Conservation (phyloP, 2,329 filamentous ascomycete genomes). For the Graphilbum ipis-grandicollis region DNA sequence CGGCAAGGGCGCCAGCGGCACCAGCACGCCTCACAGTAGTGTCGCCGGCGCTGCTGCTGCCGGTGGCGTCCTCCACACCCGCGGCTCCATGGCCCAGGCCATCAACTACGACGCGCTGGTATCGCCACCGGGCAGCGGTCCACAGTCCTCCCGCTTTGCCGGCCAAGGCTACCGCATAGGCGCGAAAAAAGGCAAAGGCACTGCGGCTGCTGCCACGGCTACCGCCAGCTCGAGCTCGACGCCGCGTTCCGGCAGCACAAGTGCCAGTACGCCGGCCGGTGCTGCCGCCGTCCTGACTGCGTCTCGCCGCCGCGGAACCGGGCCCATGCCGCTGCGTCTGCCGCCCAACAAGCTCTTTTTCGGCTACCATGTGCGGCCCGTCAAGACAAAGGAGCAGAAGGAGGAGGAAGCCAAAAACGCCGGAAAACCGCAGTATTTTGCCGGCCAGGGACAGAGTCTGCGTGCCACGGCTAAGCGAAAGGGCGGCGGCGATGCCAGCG, state of each 20-base stretch:
- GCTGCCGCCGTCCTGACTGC: constrained; percentile 16
- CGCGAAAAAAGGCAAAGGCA: constrained; percentile 62
- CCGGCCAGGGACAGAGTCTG: constrained; percentile 70
- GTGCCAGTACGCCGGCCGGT: constrained; percentile 33
- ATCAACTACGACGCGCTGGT: constrained; percentile 93
- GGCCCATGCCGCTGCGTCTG: constrained; percentile 71
- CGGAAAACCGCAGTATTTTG: constrained; percentile 51
- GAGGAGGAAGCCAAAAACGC: constrained; percentile 48
- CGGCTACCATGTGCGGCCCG: constrained; percentile 80
- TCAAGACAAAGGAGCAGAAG: constrained; percentile 61
- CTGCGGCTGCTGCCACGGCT: constrained; percentile 20
- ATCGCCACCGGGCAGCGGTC: constrained; percentile 31
- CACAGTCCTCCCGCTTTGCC: constrained; percentile 62
- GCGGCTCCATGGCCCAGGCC: constrained; percentile 92
- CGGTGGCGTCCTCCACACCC: constrained; percentile 61
- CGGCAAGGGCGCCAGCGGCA: constrained; percentile 41
- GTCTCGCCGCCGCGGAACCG: constrained; percentile 41
- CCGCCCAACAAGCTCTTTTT: constrained; percentile 90
- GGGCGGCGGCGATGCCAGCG: constrained; percentile 25
- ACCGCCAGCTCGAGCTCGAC: not conserved
- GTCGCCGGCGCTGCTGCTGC: constrained; percentile 45
- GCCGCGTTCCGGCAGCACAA: not conserved
- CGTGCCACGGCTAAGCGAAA: constrained; percentile 56
- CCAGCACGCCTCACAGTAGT: constrained; percentile 67
- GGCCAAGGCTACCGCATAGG: constrained; percentile 68